Conservation (phyloP, 2,329 filamentous ascomycete species). For the Shiraia bambusicola region DNA sequence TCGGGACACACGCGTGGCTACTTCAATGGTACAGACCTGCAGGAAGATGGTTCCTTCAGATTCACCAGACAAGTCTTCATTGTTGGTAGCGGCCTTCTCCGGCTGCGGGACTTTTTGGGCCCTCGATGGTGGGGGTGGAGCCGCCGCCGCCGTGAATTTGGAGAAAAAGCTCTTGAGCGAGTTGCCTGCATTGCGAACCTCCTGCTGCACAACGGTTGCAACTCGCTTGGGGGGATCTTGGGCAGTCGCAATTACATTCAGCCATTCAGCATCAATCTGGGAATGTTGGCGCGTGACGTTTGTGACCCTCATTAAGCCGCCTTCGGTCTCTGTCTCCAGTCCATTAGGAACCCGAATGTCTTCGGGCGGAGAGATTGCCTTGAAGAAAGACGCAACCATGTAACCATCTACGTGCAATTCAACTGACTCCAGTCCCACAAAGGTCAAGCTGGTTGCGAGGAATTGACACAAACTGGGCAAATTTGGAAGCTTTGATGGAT, state of each 20-base stretch:
- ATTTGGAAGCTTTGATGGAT: constrained; percentile 74
- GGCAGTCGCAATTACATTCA: constrained; percentile 86
- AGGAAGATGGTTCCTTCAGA: constrained; percentile 83
- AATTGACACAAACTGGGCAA: constrained; percentile 88
- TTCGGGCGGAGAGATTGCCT: constrained; percentile 79
- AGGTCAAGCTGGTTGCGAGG: constrained; percentile 89
- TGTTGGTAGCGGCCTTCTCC: constrained; percentile 14
- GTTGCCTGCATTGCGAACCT: constrained; percentile 40
- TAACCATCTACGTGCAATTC: constrained; percentile 91
- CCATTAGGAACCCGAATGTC: constrained; percentile 73
- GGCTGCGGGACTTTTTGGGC: constrained; percentile 15
- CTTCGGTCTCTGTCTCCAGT: constrained; percentile 78
- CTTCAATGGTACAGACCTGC: constrained; percentile 78
- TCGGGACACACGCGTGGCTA: constrained; percentile 72
- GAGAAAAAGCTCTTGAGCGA: constrained; percentile 45
- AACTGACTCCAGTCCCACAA: constrained; percentile 83
- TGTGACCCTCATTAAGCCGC: constrained; percentile 83
- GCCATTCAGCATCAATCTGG: constrained; percentile 88
- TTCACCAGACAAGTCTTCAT: constrained; percentile 68
- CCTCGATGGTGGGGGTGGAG: constrained; percentile 24
- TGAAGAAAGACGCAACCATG: constrained; percentile 74
- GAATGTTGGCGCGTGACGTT: constrained; percentile 82
- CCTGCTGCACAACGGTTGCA: constrained; percentile 37
- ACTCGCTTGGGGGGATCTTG: constrained; percentile 51
- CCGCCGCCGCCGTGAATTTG: constrained; percentile 34